A percentile compares a stretch with the other conserved stretches of the same genome.
phyloP scores from a whole-genome alignment of 176 grass and related monocot species.

The Avena atlantica region DNA sequence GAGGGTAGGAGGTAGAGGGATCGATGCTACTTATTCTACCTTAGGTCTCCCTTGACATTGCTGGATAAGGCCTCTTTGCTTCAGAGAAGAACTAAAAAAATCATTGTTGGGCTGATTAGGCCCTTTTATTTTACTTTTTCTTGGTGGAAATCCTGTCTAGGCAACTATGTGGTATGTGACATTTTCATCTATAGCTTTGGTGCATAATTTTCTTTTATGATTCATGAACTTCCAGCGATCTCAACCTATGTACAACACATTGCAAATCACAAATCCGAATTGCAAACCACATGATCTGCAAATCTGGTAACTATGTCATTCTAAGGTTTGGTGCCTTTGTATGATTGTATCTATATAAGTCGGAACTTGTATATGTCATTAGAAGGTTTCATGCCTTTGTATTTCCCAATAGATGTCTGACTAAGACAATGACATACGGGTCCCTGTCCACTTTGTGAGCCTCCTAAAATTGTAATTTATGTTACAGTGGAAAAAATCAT shows the following conservation, averaged over 20 bases:
- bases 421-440: background rate
- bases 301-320: slow-evolving; percentile 2
- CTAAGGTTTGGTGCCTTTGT: background rate
- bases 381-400: background rate
- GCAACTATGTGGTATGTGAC: background rate
- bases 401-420: background rate
- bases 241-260: background rate
- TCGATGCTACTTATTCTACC: background rate
- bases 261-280: background rate
- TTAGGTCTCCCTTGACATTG: background rate
- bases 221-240: background rate
- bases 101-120: background rate
- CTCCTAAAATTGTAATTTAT: background rate
- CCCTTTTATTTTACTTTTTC: background rate
- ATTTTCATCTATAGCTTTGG: background rate
- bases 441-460: background rate
- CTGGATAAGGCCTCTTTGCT: background rate
- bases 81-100: background rate
- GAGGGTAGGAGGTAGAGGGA: background rate
- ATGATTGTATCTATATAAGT: background rate
- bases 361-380: slow-evolving; percentile 11
- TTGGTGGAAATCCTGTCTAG: background rate
- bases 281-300: background rate
- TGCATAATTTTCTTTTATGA: background rate
- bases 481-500: background rate